Evolutionary conservation across 768 basidiomycete species (phyloP).

Genomic region (Leccinum rimulosum): DNA sequence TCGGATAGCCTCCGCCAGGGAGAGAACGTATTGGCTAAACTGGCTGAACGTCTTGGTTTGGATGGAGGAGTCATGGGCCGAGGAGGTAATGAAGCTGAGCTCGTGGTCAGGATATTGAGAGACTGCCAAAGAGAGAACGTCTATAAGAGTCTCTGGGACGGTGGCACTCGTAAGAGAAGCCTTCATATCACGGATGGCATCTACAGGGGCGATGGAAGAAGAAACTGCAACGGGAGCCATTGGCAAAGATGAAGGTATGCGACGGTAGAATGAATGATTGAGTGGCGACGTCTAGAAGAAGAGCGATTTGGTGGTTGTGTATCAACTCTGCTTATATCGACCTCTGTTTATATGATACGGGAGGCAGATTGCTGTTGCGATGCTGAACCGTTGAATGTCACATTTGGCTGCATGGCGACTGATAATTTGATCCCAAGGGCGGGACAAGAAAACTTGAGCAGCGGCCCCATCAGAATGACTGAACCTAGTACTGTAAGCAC

Average conservation of each 20-base stretch:
- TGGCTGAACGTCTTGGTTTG: conserved; percentile 24
- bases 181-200: conserved; percentile 14
- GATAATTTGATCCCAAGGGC: neutral
- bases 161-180: conserved; percentile 9
- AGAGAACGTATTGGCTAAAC: conserved; percentile 16
- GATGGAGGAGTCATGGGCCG: conserved; percentile 29
- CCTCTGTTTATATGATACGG: conserved; percentile 21
- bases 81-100: conserved; percentile 28
- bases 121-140: conserved; percentile 23
- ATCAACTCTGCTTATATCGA: conserved; percentile 3
- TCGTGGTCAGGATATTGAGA: conserved; percentile 23
- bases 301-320: neutral
- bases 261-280: neutral
- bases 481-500: neutral
- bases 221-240: conserved; percentile 20
- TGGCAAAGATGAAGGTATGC: neutral
- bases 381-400: neutral
- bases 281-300: conserved; percentile 2
- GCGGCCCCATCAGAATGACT: conserved; percentile 1
- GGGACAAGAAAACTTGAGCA: neutral
- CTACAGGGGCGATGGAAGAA: conserved; percentile 7
- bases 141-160: conserved; percentile 19
- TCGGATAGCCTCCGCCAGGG: conserved; percentile 23
- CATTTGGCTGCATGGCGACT: neutral
- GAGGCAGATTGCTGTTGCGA: neutral